phyloP scores from a whole-genome alignment of 148 eudicot genomes.

The Euryodendron excelsum region DNA sequence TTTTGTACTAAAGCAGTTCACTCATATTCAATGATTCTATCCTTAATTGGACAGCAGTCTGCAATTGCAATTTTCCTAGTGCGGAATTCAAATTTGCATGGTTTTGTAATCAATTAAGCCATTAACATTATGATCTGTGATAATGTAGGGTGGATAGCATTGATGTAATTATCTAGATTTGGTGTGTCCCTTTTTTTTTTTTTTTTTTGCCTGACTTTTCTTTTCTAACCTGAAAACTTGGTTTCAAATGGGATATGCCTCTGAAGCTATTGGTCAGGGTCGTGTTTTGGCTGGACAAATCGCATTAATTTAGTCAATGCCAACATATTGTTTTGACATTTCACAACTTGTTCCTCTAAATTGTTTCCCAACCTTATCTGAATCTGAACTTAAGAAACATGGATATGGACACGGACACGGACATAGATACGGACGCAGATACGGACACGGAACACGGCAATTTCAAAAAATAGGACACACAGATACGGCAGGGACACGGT shows the following conservation, averaged over 20 bases:
- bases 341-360: background rate
- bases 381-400: no score
- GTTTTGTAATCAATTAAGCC: background rate
- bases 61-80: background rate
- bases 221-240: background rate
- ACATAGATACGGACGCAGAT: no score
- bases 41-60: background rate
- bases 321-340: background rate
- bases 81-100: background rate
- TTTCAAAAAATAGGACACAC: no score
- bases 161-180: background rate
- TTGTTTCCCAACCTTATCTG: background rate
- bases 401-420: no score
- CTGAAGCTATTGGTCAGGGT: background rate
- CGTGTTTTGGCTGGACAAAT: conserved; percentile 4
- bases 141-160: background rate
- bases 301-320: background rate
- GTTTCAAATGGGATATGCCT: background rate
- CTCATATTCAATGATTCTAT: background rate
- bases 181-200: no score
- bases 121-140: background rate
- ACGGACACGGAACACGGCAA: no score
- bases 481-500: no score
- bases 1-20: background rate
- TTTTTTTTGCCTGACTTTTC: background rate